Conservation (phyloP, 768 basidiomycete genomes). For the Rubroboletus satanas region DNA sequence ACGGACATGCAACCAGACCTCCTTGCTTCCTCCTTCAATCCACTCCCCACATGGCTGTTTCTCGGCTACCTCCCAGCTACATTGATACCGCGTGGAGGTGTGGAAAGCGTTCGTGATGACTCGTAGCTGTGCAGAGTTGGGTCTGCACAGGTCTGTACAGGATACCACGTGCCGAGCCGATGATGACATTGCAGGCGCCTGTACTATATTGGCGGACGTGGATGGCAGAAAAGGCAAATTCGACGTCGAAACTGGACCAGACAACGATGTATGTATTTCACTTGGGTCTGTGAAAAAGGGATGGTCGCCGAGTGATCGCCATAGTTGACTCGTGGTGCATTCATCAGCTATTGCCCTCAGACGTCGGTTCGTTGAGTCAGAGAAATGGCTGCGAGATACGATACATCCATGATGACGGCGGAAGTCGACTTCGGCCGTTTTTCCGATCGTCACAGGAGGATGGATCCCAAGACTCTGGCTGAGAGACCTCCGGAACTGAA, state of each 20-base stretch:
- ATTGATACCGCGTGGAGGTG: constrained; percentile 1
- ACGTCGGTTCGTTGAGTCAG: not conserved
- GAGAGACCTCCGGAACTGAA: constrained; percentile 5
- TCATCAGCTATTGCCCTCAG: not conserved
- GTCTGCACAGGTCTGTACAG: not conserved
- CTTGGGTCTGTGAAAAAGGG: not conserved
- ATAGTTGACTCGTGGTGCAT: not conserved
- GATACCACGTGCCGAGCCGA: not conserved
- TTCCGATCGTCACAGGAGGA: not conserved
- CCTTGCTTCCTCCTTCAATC: constrained; percentile 11
- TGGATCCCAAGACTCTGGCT: not conserved
- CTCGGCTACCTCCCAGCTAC: not conserved
- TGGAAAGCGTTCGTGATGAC: not conserved
- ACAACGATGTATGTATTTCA: not conserved
- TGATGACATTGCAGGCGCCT: not conserved
- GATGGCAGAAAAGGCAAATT: not conserved
- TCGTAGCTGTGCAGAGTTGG: not conserved
- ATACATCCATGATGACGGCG: not conserved
- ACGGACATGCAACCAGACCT: constrained; percentile 11
- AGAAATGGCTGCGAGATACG: not conserved
- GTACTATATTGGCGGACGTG: too few species aligned
- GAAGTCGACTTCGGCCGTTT: not conserved
- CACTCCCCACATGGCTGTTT: not conserved
- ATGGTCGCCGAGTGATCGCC: not conserved
- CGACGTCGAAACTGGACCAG: not conserved